Evolutionary conservation across 1,284 basidiomycete species (phyloP).

Genomic region (Cutaneotrichosporon cutaneum): DNA sequence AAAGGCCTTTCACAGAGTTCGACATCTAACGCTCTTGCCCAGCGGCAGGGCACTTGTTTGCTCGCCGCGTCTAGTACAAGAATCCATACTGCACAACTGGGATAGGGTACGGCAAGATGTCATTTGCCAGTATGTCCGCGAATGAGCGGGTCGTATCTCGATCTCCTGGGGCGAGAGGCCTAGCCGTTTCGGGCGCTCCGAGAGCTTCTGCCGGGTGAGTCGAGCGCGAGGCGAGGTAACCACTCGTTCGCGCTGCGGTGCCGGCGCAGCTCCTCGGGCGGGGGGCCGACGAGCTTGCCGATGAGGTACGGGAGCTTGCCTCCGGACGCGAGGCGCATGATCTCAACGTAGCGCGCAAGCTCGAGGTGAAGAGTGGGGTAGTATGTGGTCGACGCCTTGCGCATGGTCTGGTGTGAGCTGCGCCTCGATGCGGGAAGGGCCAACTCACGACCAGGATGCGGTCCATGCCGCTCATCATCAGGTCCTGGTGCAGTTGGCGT

Average conservation of each 20-base stretch:
- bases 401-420: constrained; percentile 65
- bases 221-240: constrained; percentile 15
- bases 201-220: constrained; percentile 1
- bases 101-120: constrained; percentile 9
- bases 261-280: constrained; percentile 38
- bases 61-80: constrained; percentile 2
- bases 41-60: no score
- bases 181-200: neutral
- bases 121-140: neutral
- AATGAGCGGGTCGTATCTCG: neutral
- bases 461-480: constrained; percentile 85
- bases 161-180: neutral
- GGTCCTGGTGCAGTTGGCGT: constrained; percentile 72
- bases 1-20: neutral
- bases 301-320: constrained; percentile 47
- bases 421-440: no score
- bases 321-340: constrained; percentile 53
- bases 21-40: neutral
- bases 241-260: constrained; percentile 21
- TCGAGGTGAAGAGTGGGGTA: constrained; percentile 91
- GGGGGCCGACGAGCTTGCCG: constrained; percentile 46
- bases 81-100: constrained; percentile 26
- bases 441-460: constrained; percentile 52
- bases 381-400: constrained; percentile 87
- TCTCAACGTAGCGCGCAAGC: constrained; percentile 74